These are phyloP conservation scores for Aureobasidium vineae DNA, from an alignment of 2,329 filamentous ascomycete species.

Conservation along the genomic window DNA sequence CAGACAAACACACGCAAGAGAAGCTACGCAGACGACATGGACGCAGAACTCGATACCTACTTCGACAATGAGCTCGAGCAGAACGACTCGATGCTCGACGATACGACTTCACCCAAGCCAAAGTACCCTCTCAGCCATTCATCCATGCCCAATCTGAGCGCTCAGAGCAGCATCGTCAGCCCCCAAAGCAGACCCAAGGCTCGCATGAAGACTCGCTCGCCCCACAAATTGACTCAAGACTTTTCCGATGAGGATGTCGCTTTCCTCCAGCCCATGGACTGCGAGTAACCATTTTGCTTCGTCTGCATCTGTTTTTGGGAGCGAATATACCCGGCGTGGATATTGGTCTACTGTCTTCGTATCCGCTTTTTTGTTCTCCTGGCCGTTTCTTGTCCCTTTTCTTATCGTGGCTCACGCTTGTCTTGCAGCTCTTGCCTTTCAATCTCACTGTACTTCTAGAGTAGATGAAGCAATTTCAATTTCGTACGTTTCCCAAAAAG, in stretches of 20 bases:
- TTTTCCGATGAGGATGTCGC: slow-evolving; percentile 24
- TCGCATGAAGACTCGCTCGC: slow-evolving; percentile 15
- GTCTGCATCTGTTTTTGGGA: neutral
- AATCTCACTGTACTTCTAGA: neutral
- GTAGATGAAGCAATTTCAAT: neutral
- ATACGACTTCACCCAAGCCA: neutral
- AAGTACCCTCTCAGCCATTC: slow-evolving; percentile 18
- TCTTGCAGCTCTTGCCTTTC: neutral
- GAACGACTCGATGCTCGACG: slow-evolving; percentile 12
- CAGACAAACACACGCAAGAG: slow-evolving; percentile 34
- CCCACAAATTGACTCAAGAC: neutral
- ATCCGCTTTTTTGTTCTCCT: neutral
- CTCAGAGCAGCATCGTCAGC: neutral
- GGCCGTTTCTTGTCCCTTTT: neutral
- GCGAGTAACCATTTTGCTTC: neutral
- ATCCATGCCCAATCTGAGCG: slow-evolving; percentile 12
- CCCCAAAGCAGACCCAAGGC: slow-evolving; percentile 25
- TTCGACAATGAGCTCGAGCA: slow-evolving; percentile 33
- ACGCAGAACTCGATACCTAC: slow-evolving; percentile 39
- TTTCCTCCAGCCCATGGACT: slow-evolving; percentile 27
- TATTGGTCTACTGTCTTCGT: neutral
- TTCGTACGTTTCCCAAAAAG: neutral
- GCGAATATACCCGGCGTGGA: slow-evolving; percentile 6
- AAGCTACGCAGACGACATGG: slow-evolving; percentile 40
- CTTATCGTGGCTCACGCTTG: neutral